Evolutionary conservation across 352 stramenopile species (phyloP), one percentile per base, ranked within the genome.

Genomic region (Plasmopara halstedii): DNA sequence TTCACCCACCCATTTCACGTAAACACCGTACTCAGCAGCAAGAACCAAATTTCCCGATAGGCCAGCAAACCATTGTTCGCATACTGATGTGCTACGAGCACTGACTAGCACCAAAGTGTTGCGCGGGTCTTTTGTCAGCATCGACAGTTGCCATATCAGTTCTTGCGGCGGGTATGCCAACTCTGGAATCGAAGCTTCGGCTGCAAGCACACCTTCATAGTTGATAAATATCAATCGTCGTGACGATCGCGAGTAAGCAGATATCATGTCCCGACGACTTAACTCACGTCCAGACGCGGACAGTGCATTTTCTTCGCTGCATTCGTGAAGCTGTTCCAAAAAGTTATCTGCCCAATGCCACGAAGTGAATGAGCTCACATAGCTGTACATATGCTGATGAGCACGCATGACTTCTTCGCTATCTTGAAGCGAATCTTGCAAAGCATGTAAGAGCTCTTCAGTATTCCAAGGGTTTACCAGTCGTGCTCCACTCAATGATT

Each of bases 401-500:
- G 67, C 65, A 22, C 75, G 68, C 67, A 80, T 71, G 5, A 83
- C 74, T 53, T 86, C 74, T 20, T 88, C 76, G 11, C 56, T 74
- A 27, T 81, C 70, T 46, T 84, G 49, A 2, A 88, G 48, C 6
- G 76, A 68, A 15, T 63, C 52, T 22, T 72, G 51, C 26, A 91
- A 49, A 11, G 76, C 73, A 31, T 70, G 58, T 25, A 73, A 64
- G 1, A 91, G 44, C 27, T 91, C 76, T 58, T 88, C 74, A 0
- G 79, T 91, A 45, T 93, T 85, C 78, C 79, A 90, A 4, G 87
- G 87, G 29, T 96, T 96, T 20, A 95, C 70, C 13, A 92, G 72
- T 38, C 75, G 72, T 0, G 85, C 85, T 13, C 85, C 83, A 23
- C 77, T 70, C 10, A 96, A 69, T 1, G 83, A 93, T 56, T 96